Base-by-base conservation (phyloP, 768 basidiomycete genomes). In the Aureoboletus auriporus region DNA sequence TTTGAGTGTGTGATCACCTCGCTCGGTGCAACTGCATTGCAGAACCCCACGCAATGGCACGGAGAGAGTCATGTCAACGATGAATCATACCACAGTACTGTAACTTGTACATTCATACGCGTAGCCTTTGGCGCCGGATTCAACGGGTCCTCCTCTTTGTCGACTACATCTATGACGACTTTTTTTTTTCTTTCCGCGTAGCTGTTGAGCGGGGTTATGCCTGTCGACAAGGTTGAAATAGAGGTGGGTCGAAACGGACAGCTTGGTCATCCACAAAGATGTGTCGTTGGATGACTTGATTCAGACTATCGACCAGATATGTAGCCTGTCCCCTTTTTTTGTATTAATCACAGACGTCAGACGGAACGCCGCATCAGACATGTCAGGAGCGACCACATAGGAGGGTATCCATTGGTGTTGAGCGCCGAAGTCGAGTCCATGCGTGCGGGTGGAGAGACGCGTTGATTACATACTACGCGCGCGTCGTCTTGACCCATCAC, bases 1-100 rank as follows among this genome's bases (percentile, higher is more conserved):
- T 97, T 97, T 65, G 93, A 93, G 16, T 96, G 95, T 66, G 76
- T 80, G 9, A 74, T 82, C 56, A 69, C 73, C 55, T 58, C 60
- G 2, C 57, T 66, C 26, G 61, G 49, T 41, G 28, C 55, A 8
- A 53, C 4, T 74, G 71, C 33, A 77, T 83, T 47, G 54, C 35
- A 9, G 54, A 52, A 38, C 56, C 57, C 27, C 54, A 13, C 23
- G 50, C 53, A 16, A 55, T 40, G 46, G 52, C 49, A 47, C 39
- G 39, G 8, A 64, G 27, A 40, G 28, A n/a, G n/a, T 28, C 17
- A 33, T 38, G 38, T 39, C 63, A 54, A 54, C 68, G 64, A 68
- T 11, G 53, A 56, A 39, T 64, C 42, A 59, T 35, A 49, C 51
- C 61, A 59, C 40, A 51, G 39, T 60, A 54, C 52, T 53, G 45